Evolutionary conservation across 495 filamentous ascomycete genomes (phyloP).

Genomic region (Penicillium antarcticum): DNA sequence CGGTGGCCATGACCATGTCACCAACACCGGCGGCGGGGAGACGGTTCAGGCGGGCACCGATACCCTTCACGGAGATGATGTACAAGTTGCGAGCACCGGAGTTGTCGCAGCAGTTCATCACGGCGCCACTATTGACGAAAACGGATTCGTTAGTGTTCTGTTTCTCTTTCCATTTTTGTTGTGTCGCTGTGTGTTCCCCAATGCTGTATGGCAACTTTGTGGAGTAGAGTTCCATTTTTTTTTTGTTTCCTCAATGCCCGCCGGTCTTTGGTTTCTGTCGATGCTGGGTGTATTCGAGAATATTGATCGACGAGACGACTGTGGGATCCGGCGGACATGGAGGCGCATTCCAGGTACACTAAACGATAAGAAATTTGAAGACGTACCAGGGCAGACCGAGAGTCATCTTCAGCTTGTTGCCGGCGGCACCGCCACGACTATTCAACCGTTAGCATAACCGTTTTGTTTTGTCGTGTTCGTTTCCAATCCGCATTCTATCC

Average conservation of each 20-base stretch:
- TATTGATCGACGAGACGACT: conserved; percentile 10
- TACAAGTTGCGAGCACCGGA: conserved; percentile 98
- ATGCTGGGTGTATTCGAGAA: neutral
- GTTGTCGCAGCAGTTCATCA: conserved; percentile 98
- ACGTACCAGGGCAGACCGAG: conserved; percentile 99
- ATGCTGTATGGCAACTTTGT: neutral
- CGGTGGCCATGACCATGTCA: conserved; percentile 99
- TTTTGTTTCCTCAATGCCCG: conserved; percentile 1
- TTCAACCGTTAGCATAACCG: conserved; percentile 29
- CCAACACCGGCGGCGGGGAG: conserved; percentile 96
- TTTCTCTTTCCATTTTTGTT: conserved; percentile 4
- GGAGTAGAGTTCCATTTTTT: conserved; percentile 1
- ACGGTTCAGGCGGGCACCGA: conserved; percentile 96
- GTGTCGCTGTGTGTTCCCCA: conserved; percentile 1
- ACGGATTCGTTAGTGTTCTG: conserved; percentile 17
- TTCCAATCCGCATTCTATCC: conserved; percentile 10
- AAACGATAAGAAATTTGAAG: conserved; percentile 17
- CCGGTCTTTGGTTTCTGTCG: neutral
- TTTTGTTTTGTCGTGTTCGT: conserved; percentile 5
- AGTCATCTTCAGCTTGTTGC: conserved; percentile 99
- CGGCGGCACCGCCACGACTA: conserved; percentile 84
- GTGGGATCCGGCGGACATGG: conserved; percentile 6
- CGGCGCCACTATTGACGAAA: conserved; percentile 69
- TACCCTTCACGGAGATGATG: conserved; percentile 99
- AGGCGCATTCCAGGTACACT: conserved; percentile 8